A percentile compares a stretch with the other conserved stretches of the same genome.
Conservation (phyloP, 2,329 filamentous ascomycete genomes). For the Triangularia setosa region DNA sequence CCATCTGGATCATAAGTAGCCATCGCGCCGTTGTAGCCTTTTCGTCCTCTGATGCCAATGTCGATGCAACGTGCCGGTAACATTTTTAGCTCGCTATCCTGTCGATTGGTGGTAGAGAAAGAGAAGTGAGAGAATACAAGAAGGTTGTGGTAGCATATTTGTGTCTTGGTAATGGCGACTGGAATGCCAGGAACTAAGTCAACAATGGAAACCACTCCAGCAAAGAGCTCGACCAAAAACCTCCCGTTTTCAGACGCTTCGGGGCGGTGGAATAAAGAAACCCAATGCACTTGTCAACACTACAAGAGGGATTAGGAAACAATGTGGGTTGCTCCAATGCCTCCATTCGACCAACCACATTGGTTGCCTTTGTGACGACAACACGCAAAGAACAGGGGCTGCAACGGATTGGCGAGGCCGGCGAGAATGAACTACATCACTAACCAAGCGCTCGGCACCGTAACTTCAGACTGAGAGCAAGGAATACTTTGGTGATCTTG, state of each 20-base stretch:
- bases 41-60: not conserved
- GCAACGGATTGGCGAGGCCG: not conserved
- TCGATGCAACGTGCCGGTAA: not conserved
- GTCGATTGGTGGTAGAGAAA: not conserved
- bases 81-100: not conserved
- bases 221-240: not conserved
- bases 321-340: not conserved
- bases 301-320: not conserved
- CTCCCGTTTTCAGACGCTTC: constrained; percentile 10
- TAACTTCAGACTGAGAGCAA: not conserved
- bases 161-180: constrained; percentile 1
- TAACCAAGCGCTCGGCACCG: not conserved
- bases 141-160: constrained; percentile 3
- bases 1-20: not conserved
- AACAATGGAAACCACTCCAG: constrained; percentile 2
- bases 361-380: not conserved
- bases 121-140: not conserved
- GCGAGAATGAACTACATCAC: not conserved
- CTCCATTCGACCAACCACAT: not conserved
- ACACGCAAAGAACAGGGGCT: not conserved
- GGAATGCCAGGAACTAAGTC: constrained; percentile 6
- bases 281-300: not conserved
- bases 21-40: not conserved
- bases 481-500: not conserved
- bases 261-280: constrained; percentile 5